phyloP scores from a whole-genome alignment of 31 red algal species.

The Porphyra umbilicalis region DNA sequence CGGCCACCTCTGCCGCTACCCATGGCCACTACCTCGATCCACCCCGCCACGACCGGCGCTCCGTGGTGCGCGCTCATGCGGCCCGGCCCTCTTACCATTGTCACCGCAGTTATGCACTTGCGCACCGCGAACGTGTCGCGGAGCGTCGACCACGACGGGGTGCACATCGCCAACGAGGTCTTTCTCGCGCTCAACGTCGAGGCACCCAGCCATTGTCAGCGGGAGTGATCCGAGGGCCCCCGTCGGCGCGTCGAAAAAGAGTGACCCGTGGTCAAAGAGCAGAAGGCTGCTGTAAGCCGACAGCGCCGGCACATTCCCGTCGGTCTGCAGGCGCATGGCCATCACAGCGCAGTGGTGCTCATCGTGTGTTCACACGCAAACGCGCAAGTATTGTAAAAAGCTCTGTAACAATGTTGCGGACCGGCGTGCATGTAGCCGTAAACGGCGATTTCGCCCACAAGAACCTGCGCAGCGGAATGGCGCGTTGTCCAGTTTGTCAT shows the following conservation, averaged over 20 bases:
- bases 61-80: conserved; percentile 45
- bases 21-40: conserved; percentile 21
- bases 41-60: conserved; percentile 48
- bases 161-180: conserved; percentile 50
- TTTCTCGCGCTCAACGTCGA: conserved; percentile 66
- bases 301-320: conserved; percentile 59
- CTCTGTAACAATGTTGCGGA: too few relatives aligned
- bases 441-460: too few relatives aligned
- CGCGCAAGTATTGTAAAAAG: too few relatives aligned
- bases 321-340: conserved; percentile 61
- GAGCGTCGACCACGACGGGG: conserved; percentile 50
- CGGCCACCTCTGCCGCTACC: too few relatives aligned
- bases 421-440: too few relatives aligned
- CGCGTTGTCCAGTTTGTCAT: too few relatives aligned
- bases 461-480: too few relatives aligned
- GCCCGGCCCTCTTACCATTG: conserved; percentile 34
- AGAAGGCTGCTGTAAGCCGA: conserved; percentile 34
- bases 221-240: conserved; percentile 61
- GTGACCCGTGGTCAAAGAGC: conserved; percentile 43
- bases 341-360: too few relatives aligned
- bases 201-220: conserved; percentile 58
- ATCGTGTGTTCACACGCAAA: too few relatives aligned
- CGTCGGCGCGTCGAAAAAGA: conserved; percentile 52
- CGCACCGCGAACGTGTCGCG: conserved; percentile 66
- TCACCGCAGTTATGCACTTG: conserved; percentile 39